These are phyloP conservation scores for Fusarium secorum DNA, from an alignment of 2,329 filamentous ascomycete species.

Conservation along the genomic window DNA sequence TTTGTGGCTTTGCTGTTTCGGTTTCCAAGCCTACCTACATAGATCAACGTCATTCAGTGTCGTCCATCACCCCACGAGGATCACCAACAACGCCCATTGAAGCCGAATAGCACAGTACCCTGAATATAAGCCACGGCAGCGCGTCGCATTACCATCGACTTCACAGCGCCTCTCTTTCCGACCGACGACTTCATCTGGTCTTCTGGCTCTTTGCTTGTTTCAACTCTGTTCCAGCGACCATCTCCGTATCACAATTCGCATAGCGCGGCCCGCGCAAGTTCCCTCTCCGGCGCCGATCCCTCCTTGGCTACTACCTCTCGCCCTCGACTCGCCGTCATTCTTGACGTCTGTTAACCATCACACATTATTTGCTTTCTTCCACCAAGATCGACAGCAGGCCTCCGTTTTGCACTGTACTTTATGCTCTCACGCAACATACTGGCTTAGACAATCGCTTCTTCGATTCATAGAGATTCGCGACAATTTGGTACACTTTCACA, in stretches of 20 bases:
- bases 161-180: constrained; percentile 3
- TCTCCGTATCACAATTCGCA: constrained; percentile 31
- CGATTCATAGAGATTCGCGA: not conserved
- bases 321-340: constrained; percentile 21
- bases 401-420: not conserved
- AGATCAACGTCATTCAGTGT: constrained; percentile 17
- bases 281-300: constrained; percentile 30
- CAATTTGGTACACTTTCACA: not conserved
- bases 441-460: constrained; percentile 8
- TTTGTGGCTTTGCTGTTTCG: not conserved
- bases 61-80: constrained; percentile 33
- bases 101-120: constrained; percentile 2
- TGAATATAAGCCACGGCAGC: constrained; percentile 14
- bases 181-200: constrained; percentile 9
- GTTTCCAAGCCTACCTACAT: not conserved
- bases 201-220: constrained; percentile 29
- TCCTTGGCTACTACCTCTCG: constrained; percentile 30
- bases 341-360: constrained; percentile 21
- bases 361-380: constrained; percentile 16
- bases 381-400: not conserved
- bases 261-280: constrained; percentile 32
- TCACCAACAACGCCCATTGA: constrained; percentile 28
- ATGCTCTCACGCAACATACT: not conserved
- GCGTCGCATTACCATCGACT: constrained; percentile 12
- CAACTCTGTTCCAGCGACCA: constrained; percentile 32